A percentile compares a stretch with the other conserved stretches of the same genome.
Evolutionary conservation across 106 monocot genomes (phyloP).

Genomic region (Agapanthus africanus): DNA sequence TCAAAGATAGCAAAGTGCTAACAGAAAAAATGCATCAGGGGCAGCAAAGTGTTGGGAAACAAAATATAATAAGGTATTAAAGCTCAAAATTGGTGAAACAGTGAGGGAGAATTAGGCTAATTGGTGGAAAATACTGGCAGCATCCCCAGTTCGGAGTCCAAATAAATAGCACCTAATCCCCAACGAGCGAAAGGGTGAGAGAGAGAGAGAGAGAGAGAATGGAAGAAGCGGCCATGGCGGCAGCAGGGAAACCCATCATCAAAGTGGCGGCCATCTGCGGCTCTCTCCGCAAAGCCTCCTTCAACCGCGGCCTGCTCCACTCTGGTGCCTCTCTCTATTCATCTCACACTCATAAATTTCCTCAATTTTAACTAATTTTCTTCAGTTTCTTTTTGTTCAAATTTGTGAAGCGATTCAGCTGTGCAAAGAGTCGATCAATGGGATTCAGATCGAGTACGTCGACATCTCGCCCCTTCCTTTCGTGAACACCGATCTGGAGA

Average conservation of each 20-base stretch:
- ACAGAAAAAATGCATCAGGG: too few relatives aligned
- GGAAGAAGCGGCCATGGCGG: neutral
- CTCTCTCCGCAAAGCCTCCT: constrained; percentile 32
- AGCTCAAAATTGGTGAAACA: too few relatives aligned
- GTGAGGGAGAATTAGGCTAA: too few relatives aligned
- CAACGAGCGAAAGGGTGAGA: too few relatives aligned
- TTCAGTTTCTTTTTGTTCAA: neutral
- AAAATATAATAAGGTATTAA: too few relatives aligned
- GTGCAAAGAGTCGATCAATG: constrained; percentile 26
- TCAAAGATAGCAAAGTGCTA: too few relatives aligned
- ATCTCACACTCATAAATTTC: neutral
- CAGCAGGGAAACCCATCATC: neutral
- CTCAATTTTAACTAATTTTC: neutral
- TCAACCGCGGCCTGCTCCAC: constrained; percentile 28
- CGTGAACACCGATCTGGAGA: constrained; percentile 53
- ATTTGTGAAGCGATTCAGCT: constrained; percentile 22
- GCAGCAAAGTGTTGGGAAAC: too few relatives aligned
- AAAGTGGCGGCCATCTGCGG: constrained; percentile 36
- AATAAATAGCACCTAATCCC: too few relatives aligned
- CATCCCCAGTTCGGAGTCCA: too few relatives aligned
- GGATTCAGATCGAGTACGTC: constrained; percentile 31
- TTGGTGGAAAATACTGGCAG: too few relatives aligned
- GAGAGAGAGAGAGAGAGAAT: neutral
- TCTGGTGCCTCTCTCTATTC: constrained; percentile 20
- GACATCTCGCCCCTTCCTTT: constrained; percentile 50